These are phyloP conservation scores for Glycine latifolia DNA, from an alignment of 306 rosid genomes.

Conservation along the genomic window DNA sequence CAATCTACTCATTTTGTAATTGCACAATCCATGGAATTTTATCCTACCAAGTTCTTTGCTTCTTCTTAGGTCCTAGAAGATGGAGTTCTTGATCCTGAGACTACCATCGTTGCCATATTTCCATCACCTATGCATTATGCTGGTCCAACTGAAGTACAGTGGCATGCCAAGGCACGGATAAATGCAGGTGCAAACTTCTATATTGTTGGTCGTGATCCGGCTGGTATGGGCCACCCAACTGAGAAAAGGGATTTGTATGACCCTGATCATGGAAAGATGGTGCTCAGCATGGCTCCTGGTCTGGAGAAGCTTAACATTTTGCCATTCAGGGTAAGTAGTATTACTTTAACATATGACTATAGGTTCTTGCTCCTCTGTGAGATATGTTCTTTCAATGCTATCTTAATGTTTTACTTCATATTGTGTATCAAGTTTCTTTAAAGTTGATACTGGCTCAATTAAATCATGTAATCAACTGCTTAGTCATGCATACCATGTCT, in stretches of 20 bases:
- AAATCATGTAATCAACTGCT: background rate
- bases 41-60: conserved; percentile 27
- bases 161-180: conserved; percentile 98
- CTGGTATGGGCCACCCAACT: conserved; percentile 97
- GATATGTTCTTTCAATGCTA: background rate
- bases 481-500: conserved; percentile 24
- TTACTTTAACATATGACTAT: conserved; percentile 18
- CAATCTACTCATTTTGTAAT: conserved; percentile 10
- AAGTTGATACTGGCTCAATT: background rate
- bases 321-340: conserved; percentile 80
- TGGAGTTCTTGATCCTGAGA: conserved; percentile 91
- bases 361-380: conserved; percentile 20
- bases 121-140: conserved; percentile 99
- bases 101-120: conserved; percentile 92
- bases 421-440: conserved; percentile 31
- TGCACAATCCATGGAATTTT: conserved; percentile 18
- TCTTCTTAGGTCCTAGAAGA: conserved; percentile 87
- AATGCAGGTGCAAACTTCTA: conserved; percentile 98
- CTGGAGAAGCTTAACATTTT: conserved; percentile 92
- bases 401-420: conserved; percentile 12
- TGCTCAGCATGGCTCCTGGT: conserved; percentile 96
- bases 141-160: conserved; percentile 98
- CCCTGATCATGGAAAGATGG: conserved; percentile 97
- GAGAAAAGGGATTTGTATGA: conserved; percentile 92
- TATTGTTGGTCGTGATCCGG: conserved; percentile 99